Conservation (phyloP, 345 rosid species). For the Ricinus communis region DNA sequence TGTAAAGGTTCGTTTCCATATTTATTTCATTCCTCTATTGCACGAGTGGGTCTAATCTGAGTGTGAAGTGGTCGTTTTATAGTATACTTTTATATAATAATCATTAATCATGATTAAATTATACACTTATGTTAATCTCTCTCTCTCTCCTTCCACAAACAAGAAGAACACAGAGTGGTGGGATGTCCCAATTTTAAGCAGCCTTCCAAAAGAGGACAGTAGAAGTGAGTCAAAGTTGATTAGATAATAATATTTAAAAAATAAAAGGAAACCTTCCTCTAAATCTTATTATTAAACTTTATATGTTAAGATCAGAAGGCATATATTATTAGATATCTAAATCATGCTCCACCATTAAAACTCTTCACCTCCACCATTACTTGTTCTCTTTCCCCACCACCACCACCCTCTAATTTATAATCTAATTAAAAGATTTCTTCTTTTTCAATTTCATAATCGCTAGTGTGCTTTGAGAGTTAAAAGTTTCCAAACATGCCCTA, state of each 20-base stretch:
- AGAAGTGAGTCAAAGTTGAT: not conserved
- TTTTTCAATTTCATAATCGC: no score
- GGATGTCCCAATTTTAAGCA: no score
- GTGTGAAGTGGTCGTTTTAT: constrained; percentile 20
- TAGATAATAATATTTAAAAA: no score
- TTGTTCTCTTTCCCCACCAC: not conserved
- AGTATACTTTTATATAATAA: not conserved
- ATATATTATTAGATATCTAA: not conserved
- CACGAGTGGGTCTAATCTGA: constrained; percentile 33
- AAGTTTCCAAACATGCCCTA: no score
- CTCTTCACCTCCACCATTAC: not conserved
- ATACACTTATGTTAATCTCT: no score
- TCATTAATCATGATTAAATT: no score
- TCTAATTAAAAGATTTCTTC: no score
- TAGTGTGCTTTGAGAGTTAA: no score
- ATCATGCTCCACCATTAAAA: constrained; percentile 1
- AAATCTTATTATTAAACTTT: not conserved
- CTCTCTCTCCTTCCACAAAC: not conserved
- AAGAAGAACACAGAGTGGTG: not conserved
- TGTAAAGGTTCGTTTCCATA: constrained; percentile 14
- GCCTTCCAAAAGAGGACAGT: no score
- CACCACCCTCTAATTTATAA: not conserved
- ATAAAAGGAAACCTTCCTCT: no score
- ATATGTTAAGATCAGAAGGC: not conserved
- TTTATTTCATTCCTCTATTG: not conserved